Percentiles rank a stretch among this genome's conserved stretches.
Conservation (phyloP, 768 basidiomycete species). For the Lyophyllum semitale region DNA sequence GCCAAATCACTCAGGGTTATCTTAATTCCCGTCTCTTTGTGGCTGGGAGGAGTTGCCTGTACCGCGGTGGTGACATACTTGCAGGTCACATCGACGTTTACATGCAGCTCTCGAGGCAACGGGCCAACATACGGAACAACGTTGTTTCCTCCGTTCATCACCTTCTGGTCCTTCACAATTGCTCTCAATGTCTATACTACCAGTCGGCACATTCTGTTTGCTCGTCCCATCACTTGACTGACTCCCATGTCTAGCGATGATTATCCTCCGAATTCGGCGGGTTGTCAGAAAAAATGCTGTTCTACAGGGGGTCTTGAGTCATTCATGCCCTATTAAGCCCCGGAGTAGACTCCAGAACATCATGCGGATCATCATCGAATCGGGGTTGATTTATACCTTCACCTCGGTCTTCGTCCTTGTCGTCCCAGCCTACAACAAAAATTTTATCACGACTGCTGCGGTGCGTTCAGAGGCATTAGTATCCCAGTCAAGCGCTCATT, state of each 20-base stretch:
- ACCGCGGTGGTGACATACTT: background rate
- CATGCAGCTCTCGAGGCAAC: background rate
- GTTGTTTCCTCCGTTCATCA: constrained; percentile 38
- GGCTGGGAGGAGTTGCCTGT: constrained; percentile 12
- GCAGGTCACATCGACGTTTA: background rate
- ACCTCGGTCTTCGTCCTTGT: background rate
- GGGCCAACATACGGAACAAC: background rate
- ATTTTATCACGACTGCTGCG: background rate
- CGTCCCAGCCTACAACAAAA: background rate
- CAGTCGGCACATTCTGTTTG: too few relatives aligned
- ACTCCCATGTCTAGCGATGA: constrained; percentile 28
- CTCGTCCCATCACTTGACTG: background rate
- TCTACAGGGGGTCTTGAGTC: background rate
- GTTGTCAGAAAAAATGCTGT: background rate
- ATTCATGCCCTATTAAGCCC: background rate
- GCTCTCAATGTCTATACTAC: constrained; percentile 39
- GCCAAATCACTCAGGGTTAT: constrained; percentile 9
- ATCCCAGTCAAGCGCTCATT: too few relatives aligned
- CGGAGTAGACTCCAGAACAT: constrained; percentile 21
- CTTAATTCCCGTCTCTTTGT: constrained; percentile 17
- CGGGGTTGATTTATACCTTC: constrained; percentile 39
- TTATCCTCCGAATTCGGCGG: constrained; percentile 39
- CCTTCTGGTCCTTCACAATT: constrained; percentile 37
- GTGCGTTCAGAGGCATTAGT: background rate
- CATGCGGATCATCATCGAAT: constrained; percentile 37